Evolutionary conservation across 148 eudicot species (phyloP), one percentile per base, ranked within the genome.

Genomic region (Camellia lanceoleosa): DNA sequence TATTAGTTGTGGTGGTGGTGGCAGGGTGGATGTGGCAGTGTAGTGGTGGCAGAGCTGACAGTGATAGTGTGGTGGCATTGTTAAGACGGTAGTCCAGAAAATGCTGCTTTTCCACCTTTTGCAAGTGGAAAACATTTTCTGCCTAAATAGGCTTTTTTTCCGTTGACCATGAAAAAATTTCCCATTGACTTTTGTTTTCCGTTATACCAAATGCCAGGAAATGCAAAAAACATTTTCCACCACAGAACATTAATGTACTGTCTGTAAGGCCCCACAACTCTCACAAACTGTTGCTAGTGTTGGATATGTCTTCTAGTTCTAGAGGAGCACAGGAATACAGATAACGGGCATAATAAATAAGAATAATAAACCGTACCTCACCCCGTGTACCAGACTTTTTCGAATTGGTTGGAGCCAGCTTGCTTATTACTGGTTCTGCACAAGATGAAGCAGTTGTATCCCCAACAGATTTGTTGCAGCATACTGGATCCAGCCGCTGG

Each of bases 301-400:
- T 38, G 5, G 64, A 14, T 30, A 3, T 15, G 49, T 56, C 76
- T 73, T 56, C 60, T 38, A 14, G 47, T 73, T 56, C 60, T 38
- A 14, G 47, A 54, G 64, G 52, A 73, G 13, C 23, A 3, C 64
- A 56, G 14, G 0, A 74, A 64, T 52, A 63, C n/a, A 19, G 18
- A 69, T 8, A 61, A 46, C 49, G n/a, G 23, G 46, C 15, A 64
- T 5, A 52, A 20, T 5, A 52, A 20, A 74, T 5, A 73, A 43
- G 1, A 16, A 64, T 0, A 51, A 61, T 46, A 60, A 68, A 61
- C 70, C 84, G 55, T 86, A 91, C 99, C 99, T 93, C 98, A 71
- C 84, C 87, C 84, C 87, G 86, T 63, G 83, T 46, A 73, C 80
- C 77, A 14, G 81, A 83, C 83, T 87, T 92, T 80, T 80, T 88